A percentile compares a stretch with the other conserved stretches of the same genome.
phyloP scores from a whole-genome alignment of 495 filamentous ascomycete species.

The Trichoderma asperelloides region DNA sequence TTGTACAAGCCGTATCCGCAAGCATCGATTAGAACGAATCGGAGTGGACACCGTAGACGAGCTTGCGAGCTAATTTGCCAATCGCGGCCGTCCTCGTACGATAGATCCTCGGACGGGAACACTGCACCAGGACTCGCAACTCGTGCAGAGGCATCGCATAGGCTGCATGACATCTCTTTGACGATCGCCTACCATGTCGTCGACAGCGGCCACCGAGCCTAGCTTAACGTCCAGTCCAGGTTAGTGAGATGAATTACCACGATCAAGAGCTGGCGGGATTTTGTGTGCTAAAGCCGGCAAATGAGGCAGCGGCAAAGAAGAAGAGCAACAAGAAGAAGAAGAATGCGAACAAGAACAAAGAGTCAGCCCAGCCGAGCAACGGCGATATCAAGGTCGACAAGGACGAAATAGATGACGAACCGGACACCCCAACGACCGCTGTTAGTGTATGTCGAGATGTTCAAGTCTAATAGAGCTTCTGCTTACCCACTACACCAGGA shows the following conservation, averaged over 20 bases:
- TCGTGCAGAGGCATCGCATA: not conserved
- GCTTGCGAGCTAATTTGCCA: not conserved
- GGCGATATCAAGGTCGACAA: slow-evolving; percentile 29
- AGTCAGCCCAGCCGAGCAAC: slow-evolving; percentile 22
- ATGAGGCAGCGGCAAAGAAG: slow-evolving; percentile 42
- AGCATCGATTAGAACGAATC: not conserved
- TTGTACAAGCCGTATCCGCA: not conserved
- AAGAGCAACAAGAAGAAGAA: slow-evolving; percentile 70
- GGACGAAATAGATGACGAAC: slow-evolving; percentile 23
- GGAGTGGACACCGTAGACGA: not conserved
- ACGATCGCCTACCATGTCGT: slow-evolving; percentile 14
- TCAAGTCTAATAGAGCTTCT: not conserved
- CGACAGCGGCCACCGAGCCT: slow-evolving; percentile 24
- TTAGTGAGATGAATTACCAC: not conserved
- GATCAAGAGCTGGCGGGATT: not conserved
- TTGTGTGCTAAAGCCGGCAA: slow-evolving; percentile 5
- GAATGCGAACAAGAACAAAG: slow-evolving; percentile 34
- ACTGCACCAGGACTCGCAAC: not conserved
- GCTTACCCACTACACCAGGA: slow-evolving; percentile 3
- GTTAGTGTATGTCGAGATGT: not conserved
- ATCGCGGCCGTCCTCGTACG: not conserved
- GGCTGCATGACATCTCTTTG: not conserved
- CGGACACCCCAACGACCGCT: slow-evolving; percentile 15
- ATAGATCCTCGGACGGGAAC: not conserved
- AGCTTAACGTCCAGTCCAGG: slow-evolving; percentile 20